Evolutionary conservation across 129 eudicot species (phyloP).

Genomic region (Erigeron canadensis): DNA sequence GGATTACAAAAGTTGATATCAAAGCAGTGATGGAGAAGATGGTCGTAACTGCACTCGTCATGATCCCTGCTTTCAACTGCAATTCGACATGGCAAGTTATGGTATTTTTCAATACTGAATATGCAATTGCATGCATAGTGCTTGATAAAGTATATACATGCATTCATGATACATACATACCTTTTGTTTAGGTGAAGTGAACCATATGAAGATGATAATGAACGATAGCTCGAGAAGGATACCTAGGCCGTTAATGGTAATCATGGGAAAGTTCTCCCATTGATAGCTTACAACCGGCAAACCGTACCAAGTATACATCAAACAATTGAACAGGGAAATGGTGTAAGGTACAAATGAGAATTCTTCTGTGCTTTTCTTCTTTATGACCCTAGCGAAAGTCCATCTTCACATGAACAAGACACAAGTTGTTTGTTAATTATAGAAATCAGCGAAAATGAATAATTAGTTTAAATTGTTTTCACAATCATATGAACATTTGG

Average conservation of each 20-base stretch:
- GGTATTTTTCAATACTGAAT: background rate
- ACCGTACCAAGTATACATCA: slow-evolving; percentile 85
- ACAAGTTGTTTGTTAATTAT: slow-evolving; percentile 14
- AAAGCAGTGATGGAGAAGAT: slow-evolving; percentile 40
- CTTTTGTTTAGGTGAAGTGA: slow-evolving; percentile 56
- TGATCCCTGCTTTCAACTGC: slow-evolving; percentile 65
- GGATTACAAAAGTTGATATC: slow-evolving; percentile 56
- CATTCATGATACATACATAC: slow-evolving; percentile 33
- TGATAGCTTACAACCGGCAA: slow-evolving; percentile 69
- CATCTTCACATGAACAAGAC: slow-evolving; percentile 39
- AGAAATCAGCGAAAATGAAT: background rate
- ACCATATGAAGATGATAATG: slow-evolving; percentile 63
- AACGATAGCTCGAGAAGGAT: slow-evolving; percentile 69
- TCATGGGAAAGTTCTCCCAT: slow-evolving; percentile 76
- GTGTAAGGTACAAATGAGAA: slow-evolving; percentile 77
- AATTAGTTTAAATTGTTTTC: background rate
- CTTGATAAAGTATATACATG: background rate
- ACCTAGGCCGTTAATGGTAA: slow-evolving; percentile 75
- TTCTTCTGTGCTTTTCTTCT: slow-evolving; percentile 69
- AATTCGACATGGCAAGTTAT: slow-evolving; percentile 23
- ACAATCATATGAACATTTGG: background rate
- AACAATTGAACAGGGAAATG: slow-evolving; percentile 56
- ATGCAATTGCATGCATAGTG: slow-evolving; percentile 11
- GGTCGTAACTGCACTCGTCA: slow-evolving; percentile 33
- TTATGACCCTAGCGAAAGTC: slow-evolving; percentile 63